A percentile compares a stretch with the other conserved stretches of the same genome.
Conservation (phyloP, 257 asterid genomes). For the Gynochthodes officinalis region DNA sequence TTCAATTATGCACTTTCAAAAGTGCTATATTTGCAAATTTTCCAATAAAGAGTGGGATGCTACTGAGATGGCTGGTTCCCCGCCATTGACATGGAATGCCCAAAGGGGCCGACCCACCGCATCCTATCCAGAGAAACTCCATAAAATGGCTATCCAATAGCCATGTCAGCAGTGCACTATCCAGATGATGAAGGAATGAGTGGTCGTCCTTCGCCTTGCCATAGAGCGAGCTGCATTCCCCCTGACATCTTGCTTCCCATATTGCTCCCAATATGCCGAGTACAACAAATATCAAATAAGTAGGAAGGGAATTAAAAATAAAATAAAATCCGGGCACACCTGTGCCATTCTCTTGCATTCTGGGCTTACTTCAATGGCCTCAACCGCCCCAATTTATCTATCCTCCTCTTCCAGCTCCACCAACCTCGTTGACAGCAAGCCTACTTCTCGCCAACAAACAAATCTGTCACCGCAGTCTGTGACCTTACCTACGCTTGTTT, state of each 20-base stretch:
- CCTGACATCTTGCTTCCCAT: background rate
- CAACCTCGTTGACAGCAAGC: constrained; percentile 37
- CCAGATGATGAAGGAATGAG: constrained; percentile 40
- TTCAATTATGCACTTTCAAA: too few relatives aligned
- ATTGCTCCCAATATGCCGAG: background rate
- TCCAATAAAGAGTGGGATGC: too few relatives aligned
- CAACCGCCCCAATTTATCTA: constrained; percentile 54
- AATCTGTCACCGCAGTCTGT: constrained; percentile 37
- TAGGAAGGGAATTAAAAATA: background rate
- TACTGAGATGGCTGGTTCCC: too few relatives aligned
- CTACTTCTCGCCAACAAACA: constrained; percentile 37
- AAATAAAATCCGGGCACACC: too few relatives aligned
- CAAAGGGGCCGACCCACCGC: too few relatives aligned
- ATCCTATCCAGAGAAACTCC: constrained; percentile 39
- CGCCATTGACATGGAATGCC: too few relatives aligned
- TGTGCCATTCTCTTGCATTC: background rate
- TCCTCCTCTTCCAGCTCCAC: constrained; percentile 35
- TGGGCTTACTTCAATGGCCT: constrained; percentile 32
- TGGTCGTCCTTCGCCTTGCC: constrained; percentile 33
- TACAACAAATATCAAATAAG: background rate
- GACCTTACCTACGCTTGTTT: constrained; percentile 34
- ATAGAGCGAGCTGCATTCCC: background rate
- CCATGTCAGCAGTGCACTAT: constrained; percentile 50
- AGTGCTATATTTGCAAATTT: too few relatives aligned
- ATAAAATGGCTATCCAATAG: constrained; percentile 42